Evolutionary conservation across 2,329 filamentous ascomycete genomes (phyloP).

Genomic region (Talaromyces islandicus): DNA sequence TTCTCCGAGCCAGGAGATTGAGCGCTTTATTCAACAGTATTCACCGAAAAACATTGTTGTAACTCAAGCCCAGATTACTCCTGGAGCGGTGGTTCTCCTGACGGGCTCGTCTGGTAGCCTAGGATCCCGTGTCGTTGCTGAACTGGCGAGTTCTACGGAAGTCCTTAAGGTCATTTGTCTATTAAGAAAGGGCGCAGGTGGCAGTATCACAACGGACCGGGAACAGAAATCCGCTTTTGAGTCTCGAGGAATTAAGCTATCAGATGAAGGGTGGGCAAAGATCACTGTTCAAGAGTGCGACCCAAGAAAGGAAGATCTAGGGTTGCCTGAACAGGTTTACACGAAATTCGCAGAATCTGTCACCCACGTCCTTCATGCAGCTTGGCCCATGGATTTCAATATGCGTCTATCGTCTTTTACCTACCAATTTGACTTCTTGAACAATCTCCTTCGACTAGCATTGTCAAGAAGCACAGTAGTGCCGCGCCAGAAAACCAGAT

Average conservation of each 20-base stretch:
- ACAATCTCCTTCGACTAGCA: not conserved
- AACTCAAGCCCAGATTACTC: not conserved
- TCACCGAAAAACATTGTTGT: not conserved
- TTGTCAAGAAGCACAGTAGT: not conserved
- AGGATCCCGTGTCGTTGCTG: not conserved
- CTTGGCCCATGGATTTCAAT: slow-evolving; percentile 1
- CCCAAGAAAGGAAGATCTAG: not conserved
- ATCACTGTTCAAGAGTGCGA: not conserved
- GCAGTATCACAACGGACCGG: not conserved
- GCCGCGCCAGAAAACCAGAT: not conserved
- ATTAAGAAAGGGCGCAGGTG: not conserved
- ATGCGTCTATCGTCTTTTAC: not conserved
- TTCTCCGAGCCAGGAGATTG: not conserved
- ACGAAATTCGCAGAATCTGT: not conserved
- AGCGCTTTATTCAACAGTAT: not conserved
- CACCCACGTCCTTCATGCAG: not conserved
- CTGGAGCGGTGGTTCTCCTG: not conserved
- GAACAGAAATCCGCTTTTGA: not conserved
- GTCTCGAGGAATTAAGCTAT: not conserved
- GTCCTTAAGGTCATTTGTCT: not conserved
- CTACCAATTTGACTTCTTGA: not conserved
- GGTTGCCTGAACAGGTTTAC: not conserved
- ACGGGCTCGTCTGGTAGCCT: not conserved
- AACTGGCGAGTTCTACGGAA: not conserved
- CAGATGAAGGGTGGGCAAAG: not conserved